Evolutionary conservation across 805 yeast genomes (phyloP), one percentile per base, ranked within the genome.

Genomic region (Debaryomyces prosopidis): DNA sequence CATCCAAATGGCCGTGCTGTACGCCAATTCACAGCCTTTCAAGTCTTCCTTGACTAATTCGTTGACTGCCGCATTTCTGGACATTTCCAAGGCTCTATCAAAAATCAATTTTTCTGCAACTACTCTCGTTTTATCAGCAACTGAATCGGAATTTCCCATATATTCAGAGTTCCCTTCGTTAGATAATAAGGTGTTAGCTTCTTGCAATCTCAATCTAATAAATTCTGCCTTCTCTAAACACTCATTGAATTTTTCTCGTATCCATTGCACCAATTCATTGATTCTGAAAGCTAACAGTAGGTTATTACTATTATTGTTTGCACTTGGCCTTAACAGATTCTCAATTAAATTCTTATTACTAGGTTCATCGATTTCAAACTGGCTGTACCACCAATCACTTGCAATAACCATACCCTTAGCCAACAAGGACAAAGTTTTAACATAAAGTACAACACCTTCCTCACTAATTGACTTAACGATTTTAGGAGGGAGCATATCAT

Each of bases 1-100:
- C 97, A 92, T 89, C 97, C 97, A 92, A 42, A 92, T 80, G 0
- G 97, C 84, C 0, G 96, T 89, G 3, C 95, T 88, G 62, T 92
- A 92, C 7, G 92, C 87, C 47, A 87, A 67, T 65, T 91, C 97
- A 66, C 97, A 91, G 5, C 86, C 87, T 15, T 73, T 70, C 41
- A 87, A 62, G 58, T 85, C 90, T 44, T 81, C 85, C 37, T 87
- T 87, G 34, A 77, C 80, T 55, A 90, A 73, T 66, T 92, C 99
- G 60, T 85, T 83, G 45, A 87, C 85, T 0, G 98, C 98, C 1
- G 98, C 96, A 40, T 82, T 82, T 55, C 96, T 80, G 2, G 96
- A 87, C 73, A 91, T 88, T 58, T 92, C 98, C 58, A 92, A 76
- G 2, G 98, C 97, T 40, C 98, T 76, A 56, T 94, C 97, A 66